These are phyloP conservation scores for Termitomyces sp. DNA, from an alignment of 768 basidiomycete species.

Conservation along the genomic window DNA sequence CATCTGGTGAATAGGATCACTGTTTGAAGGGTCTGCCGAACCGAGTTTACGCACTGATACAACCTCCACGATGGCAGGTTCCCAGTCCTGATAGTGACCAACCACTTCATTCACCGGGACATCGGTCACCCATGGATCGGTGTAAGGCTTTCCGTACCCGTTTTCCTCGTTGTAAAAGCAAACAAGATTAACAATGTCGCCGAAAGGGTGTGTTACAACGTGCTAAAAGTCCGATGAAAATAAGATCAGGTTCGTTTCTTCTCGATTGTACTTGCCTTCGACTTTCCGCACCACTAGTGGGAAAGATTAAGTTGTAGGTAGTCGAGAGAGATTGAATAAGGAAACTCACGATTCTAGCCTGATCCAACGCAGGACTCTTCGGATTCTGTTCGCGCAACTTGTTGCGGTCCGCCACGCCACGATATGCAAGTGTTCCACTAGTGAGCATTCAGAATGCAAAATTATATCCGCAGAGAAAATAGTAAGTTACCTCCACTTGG, in stretches of 20 bases:
- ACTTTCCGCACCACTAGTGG: constrained; percentile 7
- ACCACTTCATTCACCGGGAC: background rate
- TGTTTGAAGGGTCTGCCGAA: too few species aligned
- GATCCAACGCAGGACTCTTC: background rate
- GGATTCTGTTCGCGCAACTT: constrained; percentile 1
- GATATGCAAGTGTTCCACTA: constrained; percentile 7
- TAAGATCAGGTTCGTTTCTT: too few species aligned
- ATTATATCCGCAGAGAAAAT: background rate
- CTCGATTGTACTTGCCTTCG: background rate
- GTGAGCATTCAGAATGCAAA: background rate
- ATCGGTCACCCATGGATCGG: constrained; percentile 16
- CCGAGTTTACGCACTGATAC: background rate
- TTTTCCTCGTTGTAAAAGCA: constrained; percentile 18
- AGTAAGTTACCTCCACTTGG: constrained; percentile 3
- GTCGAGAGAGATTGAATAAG: background rate
- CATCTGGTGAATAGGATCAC: constrained; percentile 13
- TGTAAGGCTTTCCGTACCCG: constrained; percentile 15
- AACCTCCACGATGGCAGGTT: constrained; percentile 1
- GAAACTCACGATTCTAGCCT: constrained; percentile 6
- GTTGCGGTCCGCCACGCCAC: background rate
- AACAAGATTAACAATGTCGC: constrained; percentile 16
- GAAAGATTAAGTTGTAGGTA: too few species aligned
- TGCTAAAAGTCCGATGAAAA: constrained; percentile 12
- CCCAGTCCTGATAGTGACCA: background rate
- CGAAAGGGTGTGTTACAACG: constrained; percentile 22